Base-by-base conservation (phyloP, 805 yeast genomes). In the Metschnikowia matae region DNA sequence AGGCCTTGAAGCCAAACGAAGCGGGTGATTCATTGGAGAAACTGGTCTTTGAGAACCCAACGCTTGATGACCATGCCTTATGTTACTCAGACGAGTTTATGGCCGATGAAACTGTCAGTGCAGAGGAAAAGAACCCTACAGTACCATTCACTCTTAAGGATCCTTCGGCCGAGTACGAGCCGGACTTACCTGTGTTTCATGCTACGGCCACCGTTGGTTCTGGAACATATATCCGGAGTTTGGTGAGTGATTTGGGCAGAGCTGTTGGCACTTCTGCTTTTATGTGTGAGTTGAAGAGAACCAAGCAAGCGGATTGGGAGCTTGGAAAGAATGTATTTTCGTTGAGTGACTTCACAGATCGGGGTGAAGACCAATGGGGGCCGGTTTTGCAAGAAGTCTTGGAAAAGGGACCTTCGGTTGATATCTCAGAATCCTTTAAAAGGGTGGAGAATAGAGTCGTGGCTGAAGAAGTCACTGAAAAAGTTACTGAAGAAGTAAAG, bases 211-310 rank as follows among this genome's bases (percentile, higher is more conserved):
- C 80, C 34, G 99, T 92, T 0, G 86, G 96, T 1, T 89, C 97
- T 0, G 99, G 99, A 1, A 94, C 98, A 0, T 94, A 94, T 61
- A 90, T 94, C 44, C 78, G 99, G 57, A 86, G 97, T 2, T 70
- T 94, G 48, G 77, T 94, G 44, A 89, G 96, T 67, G 99, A 94
- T 62, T 74, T 88, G 40, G 98, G 96, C 1, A 79, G 86, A 52
- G 86, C 92, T 0, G 70, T 91, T 62, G 84, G 85, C 15, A 82
- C 91, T 0, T 81, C 88, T 23, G 89, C 96, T 0, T 89, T 89
- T 62, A 91, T 94, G 96, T 96, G 86, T 7, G 83, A 82, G 57
- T 77, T 94, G 50, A 77, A 82, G 8, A 79, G 99, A 62, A 64
- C 71, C 8, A 74, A 79, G 49, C 99, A 95, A 67, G 89, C 89